Base-by-base conservation (phyloP, 2,329 filamentous ascomycete genomes). In the Aspergillus pseudoviridinutans region DNA sequence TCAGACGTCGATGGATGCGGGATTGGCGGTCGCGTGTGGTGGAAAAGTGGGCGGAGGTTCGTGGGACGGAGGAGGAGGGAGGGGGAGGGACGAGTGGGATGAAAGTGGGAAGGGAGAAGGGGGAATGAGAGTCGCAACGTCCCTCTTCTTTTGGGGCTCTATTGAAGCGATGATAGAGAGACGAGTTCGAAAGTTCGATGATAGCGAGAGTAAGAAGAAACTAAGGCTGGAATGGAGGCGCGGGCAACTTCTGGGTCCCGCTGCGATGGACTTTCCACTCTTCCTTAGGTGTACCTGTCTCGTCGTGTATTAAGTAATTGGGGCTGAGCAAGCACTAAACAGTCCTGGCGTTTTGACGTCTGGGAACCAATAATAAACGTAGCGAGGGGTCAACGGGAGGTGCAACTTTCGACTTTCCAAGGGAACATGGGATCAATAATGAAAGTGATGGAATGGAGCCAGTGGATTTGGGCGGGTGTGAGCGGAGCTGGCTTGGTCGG, bases 221-320 rank as follows among this genome's bases (percentile, higher is more conserved):
- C 57, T 53, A 58, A 54, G 56, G 56, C 55, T 60, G 50, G 54
- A 54, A 55, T 57, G 56, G 56, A 55, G 53, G 57, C 56, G 51
- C 32, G 32, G 32, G 14, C 57, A 55, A 41, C 41, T 56, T 54
- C 41, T 51, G 42, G 50, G 50, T 51, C 50, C 44, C 32, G 32
- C 32, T 7, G 32, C 32, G 32, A 38, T 38, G 32, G 32, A 17
- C 32, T 38, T 38, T 38, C 32, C 14, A 38, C 14, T 38, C 32
- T 17, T 38, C 32, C 32, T 38, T 38, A 17, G 32, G 14, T 17
- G 14, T 29, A 4, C 9, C 28, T 29, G 28, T 29, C 28, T 12
- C 12, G 4, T 17, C 12, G 32, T 17, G 32, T 38, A 38, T 38
- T 38, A 38, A 38, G 32, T 38, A 38, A 35, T 35, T 17, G 32